phyloP scores from a whole-genome alignment of 177 flowering plant genomes.

The Vitis hybrid region DNA sequence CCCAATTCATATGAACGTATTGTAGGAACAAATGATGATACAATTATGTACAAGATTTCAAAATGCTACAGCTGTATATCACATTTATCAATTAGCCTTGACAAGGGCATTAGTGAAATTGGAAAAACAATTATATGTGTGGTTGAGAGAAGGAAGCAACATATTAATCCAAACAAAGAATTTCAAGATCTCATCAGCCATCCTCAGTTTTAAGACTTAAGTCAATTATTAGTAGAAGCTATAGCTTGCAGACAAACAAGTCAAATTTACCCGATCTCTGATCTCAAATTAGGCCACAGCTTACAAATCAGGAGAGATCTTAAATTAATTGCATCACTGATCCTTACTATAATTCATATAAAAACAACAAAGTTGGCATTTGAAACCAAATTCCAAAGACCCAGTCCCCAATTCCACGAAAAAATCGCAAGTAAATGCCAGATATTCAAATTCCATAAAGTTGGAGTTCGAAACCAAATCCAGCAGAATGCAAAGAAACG shows the following conservation, averaged over 20 bases:
- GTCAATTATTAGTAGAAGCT: too few relatives aligned
- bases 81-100: not conserved
- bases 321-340: not conserved
- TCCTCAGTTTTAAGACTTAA: not conserved
- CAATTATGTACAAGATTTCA: not conserved
- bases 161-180: not conserved
- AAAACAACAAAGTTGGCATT: not conserved
- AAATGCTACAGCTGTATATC: not conserved
- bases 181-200: not conserved
- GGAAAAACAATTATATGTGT: not conserved
- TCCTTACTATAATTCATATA: not conserved
- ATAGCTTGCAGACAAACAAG: too few relatives aligned
- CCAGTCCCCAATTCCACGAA: too few relatives aligned
- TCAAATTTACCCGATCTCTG: too few relatives aligned
- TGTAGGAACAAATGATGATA: not conserved
- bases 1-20: too few relatives aligned
- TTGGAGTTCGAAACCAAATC: not conserved
- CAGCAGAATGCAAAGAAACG: too few relatives aligned
- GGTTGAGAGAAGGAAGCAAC: not conserved
- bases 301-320: not conserved
- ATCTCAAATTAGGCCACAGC: not conserved
- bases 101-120: not conserved
- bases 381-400: not conserved
- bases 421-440: too few relatives aligned
- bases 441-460: too few relatives aligned